Conservation (phyloP, 352 stramenopile genomes). For the Pythium monospermum region DNA sequence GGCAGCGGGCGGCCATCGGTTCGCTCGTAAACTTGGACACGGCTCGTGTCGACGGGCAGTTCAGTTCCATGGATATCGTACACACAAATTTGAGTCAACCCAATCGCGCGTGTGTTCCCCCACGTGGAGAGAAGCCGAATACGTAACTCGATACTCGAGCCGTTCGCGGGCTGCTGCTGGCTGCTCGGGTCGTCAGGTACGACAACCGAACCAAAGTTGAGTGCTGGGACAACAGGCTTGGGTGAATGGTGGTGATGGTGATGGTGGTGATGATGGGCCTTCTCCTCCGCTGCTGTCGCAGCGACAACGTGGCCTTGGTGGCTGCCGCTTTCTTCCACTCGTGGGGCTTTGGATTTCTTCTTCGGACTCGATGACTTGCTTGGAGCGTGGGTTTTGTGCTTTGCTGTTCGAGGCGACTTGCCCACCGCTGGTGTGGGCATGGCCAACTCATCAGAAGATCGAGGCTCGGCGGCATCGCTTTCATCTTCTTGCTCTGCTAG, state of each 20-base stretch:
- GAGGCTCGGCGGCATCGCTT: too few species aligned
- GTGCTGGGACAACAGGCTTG: too few species aligned
- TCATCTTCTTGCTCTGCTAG: constrained; percentile 31
- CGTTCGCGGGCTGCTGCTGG: neutral
- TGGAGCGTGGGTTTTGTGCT: too few species aligned
- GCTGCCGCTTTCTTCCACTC: constrained; percentile 1
- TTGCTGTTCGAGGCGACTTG: neutral
- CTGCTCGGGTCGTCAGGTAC: neutral
- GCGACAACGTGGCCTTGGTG: too few species aligned
- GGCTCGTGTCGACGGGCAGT: constrained; percentile 35
- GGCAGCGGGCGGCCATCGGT: constrained; percentile 36
- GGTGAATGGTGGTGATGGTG: neutral
- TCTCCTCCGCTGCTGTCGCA: neutral
- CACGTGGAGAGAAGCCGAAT: constrained; percentile 73
- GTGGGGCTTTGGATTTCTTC: too few species aligned
- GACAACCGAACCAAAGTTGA: too few species aligned
- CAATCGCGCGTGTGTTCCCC: constrained; percentile 48
- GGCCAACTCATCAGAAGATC: neutral
- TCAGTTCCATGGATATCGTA: constrained; percentile 65
- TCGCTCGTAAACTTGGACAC: constrained; percentile 52
- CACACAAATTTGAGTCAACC: constrained; percentile 57
- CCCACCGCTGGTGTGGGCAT: neutral
- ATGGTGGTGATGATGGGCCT: neutral
- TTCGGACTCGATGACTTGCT: too few species aligned
- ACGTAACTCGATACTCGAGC: constrained; percentile 32